A percentile compares a stretch with the other conserved stretches of the same genome.
These are phyloP conservation scores for Spirogloea muscicola DNA, from an alignment of 139 green algal genomes.

Conservation along the genomic window DNA sequence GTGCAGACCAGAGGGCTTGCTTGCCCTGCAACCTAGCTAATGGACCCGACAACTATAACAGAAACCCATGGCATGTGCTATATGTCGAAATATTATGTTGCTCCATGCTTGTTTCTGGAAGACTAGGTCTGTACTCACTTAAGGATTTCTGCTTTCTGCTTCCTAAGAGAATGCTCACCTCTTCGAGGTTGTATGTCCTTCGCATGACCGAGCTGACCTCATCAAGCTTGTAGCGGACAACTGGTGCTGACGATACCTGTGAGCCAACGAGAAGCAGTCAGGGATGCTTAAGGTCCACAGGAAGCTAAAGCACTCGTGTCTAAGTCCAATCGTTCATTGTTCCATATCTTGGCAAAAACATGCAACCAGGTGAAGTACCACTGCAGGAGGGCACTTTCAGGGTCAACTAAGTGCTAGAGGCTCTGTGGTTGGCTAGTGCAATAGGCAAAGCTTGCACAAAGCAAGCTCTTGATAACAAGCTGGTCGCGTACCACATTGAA, in stretches of 20 bases:
- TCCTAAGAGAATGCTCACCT: background rate
- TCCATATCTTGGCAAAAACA: background rate
- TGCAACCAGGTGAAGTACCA: background rate
- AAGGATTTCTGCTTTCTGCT: too few species aligned
- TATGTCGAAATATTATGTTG: too few species aligned
- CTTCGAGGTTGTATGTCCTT: slow-evolving; percentile 17
- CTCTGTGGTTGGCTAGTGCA: background rate
- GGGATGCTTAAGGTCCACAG: background rate
- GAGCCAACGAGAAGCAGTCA: background rate
- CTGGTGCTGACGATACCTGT: slow-evolving; percentile 28
- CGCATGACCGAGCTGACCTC: slow-evolving; percentile 27
- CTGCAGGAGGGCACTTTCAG: background rate
- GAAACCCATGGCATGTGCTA: too few species aligned
- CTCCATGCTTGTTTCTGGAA: too few species aligned
- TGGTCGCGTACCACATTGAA: slow-evolving; percentile 45
- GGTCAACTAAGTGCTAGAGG: background rate
- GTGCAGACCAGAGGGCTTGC: background rate
- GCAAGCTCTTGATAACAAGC: too few species aligned
- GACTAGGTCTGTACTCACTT: too few species aligned
- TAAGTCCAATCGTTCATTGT: background rate
- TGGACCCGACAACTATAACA: background rate
- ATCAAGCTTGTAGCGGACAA: slow-evolving; percentile 45
- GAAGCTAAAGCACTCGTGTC: background rate
- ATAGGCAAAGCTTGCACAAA: too few species aligned
- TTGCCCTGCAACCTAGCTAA: background rate